phyloP scores from a whole-genome alignment of 2,329 filamentous ascomycete species.

The Graphilbum ipis-grandicollis region DNA sequence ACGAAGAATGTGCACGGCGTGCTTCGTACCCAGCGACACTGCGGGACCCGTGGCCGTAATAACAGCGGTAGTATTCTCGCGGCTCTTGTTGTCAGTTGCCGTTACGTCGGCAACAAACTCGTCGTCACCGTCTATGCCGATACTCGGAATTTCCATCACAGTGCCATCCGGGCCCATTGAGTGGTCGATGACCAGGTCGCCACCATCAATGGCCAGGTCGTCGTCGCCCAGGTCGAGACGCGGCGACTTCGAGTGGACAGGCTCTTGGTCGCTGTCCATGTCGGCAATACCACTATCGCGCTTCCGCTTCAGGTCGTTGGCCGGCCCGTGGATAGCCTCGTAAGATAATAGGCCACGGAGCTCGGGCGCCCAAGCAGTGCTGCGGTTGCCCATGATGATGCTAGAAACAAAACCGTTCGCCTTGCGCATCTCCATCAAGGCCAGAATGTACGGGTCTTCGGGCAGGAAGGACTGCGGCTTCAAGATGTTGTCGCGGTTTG shows the following conservation, averaged over 20 bases:
- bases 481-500: conserved; percentile 72
- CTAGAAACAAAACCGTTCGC: conserved; percentile 78
- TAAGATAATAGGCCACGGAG: conserved; percentile 82
- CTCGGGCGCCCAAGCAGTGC: conserved; percentile 76
- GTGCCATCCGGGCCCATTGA: conserved; percentile 42
- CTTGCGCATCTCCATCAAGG: conserved; percentile 82
- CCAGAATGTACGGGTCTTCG: conserved; percentile 70
- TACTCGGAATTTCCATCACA: conserved; percentile 45
- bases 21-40: conserved; percentile 80
- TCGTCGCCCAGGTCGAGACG: conserved; percentile 48
- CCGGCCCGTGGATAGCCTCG: conserved; percentile 51
- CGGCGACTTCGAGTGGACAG: conserved; percentile 48
- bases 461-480: conserved; percentile 71
- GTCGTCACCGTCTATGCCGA: conserved; percentile 27
- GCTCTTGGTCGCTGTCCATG: conserved; percentile 49
- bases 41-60: conserved; percentile 70
- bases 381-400: conserved; percentile 66
- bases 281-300: conserved; percentile 76
- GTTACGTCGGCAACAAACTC: conserved; percentile 22
- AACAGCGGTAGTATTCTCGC: conserved; percentile 62
- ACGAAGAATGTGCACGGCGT: conserved; percentile 85
- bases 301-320: conserved; percentile 81
- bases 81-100: conserved; percentile 22
- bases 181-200: conserved; percentile 33
- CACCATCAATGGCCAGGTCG: conserved; percentile 21